Evolutionary conservation across 208 protist genomes (phyloP).

Genomic region (Spongospora subterranea): DNA sequence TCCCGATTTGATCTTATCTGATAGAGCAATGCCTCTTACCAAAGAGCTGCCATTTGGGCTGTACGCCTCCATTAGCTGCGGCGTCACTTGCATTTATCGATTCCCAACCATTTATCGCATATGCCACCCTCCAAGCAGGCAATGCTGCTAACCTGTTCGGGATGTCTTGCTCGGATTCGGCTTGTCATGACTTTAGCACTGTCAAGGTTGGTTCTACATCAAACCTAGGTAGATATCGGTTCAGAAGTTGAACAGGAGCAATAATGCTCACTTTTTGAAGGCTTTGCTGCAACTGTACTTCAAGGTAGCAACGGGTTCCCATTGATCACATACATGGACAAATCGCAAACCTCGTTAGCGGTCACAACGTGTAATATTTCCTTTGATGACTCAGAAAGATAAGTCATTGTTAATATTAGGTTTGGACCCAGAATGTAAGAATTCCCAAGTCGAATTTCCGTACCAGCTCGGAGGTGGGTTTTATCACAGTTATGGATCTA

Average conservation of each 20-base stretch:
- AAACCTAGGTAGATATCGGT: not conserved
- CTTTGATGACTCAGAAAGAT: too few relatives aligned
- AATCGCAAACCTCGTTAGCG: not conserved
- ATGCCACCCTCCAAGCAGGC: not conserved
- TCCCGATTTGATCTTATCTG: not conserved
- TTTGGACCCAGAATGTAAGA: not conserved
- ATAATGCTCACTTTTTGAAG: too few relatives aligned
- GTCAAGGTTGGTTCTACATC: not conserved
- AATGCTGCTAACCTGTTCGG: not conserved
- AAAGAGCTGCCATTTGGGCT: conserved; percentile 6
- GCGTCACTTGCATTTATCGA: not conserved
- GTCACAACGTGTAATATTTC: not conserved
- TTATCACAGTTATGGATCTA: not conserved
- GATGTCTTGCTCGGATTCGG: not conserved
- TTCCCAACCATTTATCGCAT: not conserved
- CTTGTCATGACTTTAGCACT: not conserved
- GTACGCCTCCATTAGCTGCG: conserved; percentile 6
- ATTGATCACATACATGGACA: not conserved
- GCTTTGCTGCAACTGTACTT: not conserved
- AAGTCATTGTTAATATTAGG: not conserved
- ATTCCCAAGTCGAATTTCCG: not conserved
- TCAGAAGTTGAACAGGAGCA: too few relatives aligned
- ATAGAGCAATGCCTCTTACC: not conserved
- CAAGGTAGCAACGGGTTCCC: not conserved
- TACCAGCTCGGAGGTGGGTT: conserved; percentile 5